Evolutionary conservation across 495 filamentous ascomycete species (phyloP), one percentile per base, ranked within the genome.

Genomic region (Neurospora tetrasperma): DNA sequence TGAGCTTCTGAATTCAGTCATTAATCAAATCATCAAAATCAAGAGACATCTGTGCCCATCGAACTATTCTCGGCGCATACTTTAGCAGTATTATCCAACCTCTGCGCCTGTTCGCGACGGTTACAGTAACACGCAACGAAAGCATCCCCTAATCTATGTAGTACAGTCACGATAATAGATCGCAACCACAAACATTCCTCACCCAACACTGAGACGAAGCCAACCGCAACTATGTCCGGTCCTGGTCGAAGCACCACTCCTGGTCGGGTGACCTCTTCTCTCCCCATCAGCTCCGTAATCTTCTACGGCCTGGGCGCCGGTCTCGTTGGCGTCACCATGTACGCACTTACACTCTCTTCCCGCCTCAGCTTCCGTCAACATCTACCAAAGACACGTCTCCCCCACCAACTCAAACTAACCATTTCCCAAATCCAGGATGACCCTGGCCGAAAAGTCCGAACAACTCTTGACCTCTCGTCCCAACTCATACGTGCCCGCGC

Each of bases 291-390:
- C 23, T 69, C 71, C 14, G 71, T 71, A 10, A 11, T 75, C 18
- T 42, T 43, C 2, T 73, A 73, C 23, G 74, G 74, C 23, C 54
- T 72, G 3, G 54, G 69, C 23, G 74, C 74, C 10, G 74, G 74
- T 40, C 6, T 75, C 18, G 54, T 73, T 11, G 71, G 74, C n/a
- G 74, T 75, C 20, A 72, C 74, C 27, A 72, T 59, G 74, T 73
- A 39, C 8, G 27, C 7, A 70, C 31, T 42, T 42, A 42, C 18
- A 5, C 42, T 41, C 40, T 41, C 42, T 43, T 18, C 18, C 43
- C 18, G 5, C 18, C 18, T 44, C 43, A 23, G 12, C 46, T 31
- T 5, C 20, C n/a, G 12, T 44, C 18, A 54, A 23, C 46, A 5
- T 9, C 9, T 23, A 54, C 11, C 18, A 18, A 38, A 54, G 5